Base-by-base conservation (phyloP, 768 basidiomycete genomes). In the Calocybe indica region DNA sequence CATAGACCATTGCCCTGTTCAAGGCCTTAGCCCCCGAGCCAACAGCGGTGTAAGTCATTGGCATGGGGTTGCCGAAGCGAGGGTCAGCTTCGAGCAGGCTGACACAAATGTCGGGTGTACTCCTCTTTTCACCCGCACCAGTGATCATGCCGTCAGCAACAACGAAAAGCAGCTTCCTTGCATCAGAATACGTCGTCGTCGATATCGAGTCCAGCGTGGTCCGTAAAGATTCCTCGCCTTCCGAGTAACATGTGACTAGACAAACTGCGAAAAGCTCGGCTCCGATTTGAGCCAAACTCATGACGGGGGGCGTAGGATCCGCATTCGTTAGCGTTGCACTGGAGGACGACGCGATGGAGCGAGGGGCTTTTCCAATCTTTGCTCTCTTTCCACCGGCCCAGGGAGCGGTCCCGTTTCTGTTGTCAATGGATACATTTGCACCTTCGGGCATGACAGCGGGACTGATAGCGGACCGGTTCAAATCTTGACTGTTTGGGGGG, bases 141-240 rank as follows among this genome's bases (percentile, higher is more conserved):
- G 95, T 98, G 54, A 99, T 93, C 92, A 99, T 96, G 1, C 96
- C 96, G 63, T 99, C 96, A 40, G 93, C 93, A 8, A 99, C 87
- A 48, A 99, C 74, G 63, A 97, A 94, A 41, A 99, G 65, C 14
- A 99, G 73, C 62, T 99, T 99, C 49, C 96, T 76, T 37, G 81
- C 73, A 67, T 98, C 96, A 5, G 92, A 91, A 64, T 98, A 99
- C 3, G 77, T 84, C 3, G 96, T 97, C 35, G 67, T 68, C 0
- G 95, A 94, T 49, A 99, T 92, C 3, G 92, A 89, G 64, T 98
- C 96, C 45, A 97, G 76, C 0, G 96, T 99, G 2, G 85, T 85
- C 49, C 90, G 77, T 57, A 99, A 71, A 1, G 90, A 92, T 34
- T 93, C 92, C 66, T 92, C 89, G 42, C 93, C 94, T 68, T 99